These are phyloP conservation scores for Lentinula boryana DNA, from an alignment of 768 basidiomycete genomes.

Conservation along the genomic window DNA sequence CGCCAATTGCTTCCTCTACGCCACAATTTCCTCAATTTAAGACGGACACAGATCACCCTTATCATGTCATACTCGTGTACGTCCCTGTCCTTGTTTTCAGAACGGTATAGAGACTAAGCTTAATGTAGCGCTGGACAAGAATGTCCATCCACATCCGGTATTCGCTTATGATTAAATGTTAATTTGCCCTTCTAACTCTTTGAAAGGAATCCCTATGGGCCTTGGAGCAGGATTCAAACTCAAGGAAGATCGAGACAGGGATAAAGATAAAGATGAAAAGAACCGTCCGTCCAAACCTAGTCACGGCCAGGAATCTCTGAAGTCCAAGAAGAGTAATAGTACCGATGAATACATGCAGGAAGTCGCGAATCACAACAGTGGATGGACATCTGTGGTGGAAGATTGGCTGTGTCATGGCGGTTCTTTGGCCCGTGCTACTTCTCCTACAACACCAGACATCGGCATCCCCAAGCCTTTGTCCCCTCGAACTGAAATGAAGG, in stretches of 20 bases:
- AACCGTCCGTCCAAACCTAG: conserved; percentile 24
- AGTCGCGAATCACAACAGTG: conserved; percentile 25
- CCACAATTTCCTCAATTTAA: conserved; percentile 33
- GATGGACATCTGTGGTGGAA: conserved; percentile 76
- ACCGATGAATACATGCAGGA: conserved; percentile 29
- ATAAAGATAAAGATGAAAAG: conserved; percentile 31
- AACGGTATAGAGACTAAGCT: background rate
- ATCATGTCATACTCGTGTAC: conserved; percentile 76
- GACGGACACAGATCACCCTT: conserved; percentile 53
- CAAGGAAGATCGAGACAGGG: conserved; percentile 46
- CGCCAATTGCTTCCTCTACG: conserved; percentile 23
- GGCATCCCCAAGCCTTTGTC: conserved; percentile 36
- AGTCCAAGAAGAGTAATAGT: conserved; percentile 26
- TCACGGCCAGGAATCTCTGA: conserved; percentile 26
- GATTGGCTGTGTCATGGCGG: conserved; percentile 58
- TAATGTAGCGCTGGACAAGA: conserved; percentile 55
- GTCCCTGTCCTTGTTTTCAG: conserved; percentile 17
- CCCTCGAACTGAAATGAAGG: conserved; percentile 34
- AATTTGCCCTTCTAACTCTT: background rate
- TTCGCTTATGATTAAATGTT: background rate
- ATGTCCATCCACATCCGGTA: conserved; percentile 77
- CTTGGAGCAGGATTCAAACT: conserved; percentile 73
- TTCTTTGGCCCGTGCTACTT: conserved; percentile 18
- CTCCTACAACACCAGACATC: conserved; percentile 37
- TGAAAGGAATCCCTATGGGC: conserved; percentile 68